phyloP scores from a whole-genome alignment of 2,329 filamentous ascomycete species.

The Exutisphaerella laricina region DNA sequence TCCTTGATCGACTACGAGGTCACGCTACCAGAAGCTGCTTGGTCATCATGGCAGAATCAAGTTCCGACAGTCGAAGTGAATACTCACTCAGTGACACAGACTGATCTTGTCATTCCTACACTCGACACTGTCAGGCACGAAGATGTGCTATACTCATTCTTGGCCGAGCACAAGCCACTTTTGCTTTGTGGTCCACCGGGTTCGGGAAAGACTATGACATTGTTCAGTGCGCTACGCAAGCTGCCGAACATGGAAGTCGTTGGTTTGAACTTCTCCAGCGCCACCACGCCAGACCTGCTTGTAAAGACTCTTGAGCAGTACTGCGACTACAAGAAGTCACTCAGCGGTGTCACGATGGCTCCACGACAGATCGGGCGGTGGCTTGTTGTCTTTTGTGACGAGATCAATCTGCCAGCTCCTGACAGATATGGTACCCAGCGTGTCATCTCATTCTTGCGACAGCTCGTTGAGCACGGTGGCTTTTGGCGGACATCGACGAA shows the following conservation, averaged over 20 bases:
- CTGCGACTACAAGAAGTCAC: constrained; percentile 98
- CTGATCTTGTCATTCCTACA: constrained; percentile 96
- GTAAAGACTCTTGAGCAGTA: constrained; percentile 99
- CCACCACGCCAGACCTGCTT: constrained; percentile 92
- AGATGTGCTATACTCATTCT: constrained; percentile 98
- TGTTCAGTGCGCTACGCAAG: constrained; percentile 96
- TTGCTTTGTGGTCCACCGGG: constrained; percentile 94
- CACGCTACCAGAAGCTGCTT: constrained; percentile 76
- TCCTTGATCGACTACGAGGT: constrained; percentile 97
- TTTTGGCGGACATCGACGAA: constrained; percentile 99
- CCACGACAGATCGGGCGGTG: constrained; percentile 95
- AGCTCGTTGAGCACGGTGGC: constrained; percentile 96
- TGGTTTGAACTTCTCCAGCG: constrained; percentile 98
- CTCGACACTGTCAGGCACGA: constrained; percentile 96
- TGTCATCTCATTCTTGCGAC: constrained; percentile 93
- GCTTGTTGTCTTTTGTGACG: constrained; percentile 98
- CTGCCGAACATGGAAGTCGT: constrained; percentile 98
- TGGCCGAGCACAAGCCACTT: constrained; percentile 96
- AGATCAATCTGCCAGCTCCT: constrained; percentile 96
- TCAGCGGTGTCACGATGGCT: constrained; percentile 92
- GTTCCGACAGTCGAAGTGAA: constrained; percentile 95
- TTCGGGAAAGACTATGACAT: constrained; percentile 99
- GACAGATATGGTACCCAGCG: constrained; percentile 97
- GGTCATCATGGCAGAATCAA: constrained; percentile 89
- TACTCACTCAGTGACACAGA: constrained; percentile 95